A percentile compares a stretch with the other conserved stretches of the same genome.
Evolutionary conservation across 2,329 filamentous ascomycete species (phyloP).

Genomic region (Dactylella cylindrospora): DNA sequence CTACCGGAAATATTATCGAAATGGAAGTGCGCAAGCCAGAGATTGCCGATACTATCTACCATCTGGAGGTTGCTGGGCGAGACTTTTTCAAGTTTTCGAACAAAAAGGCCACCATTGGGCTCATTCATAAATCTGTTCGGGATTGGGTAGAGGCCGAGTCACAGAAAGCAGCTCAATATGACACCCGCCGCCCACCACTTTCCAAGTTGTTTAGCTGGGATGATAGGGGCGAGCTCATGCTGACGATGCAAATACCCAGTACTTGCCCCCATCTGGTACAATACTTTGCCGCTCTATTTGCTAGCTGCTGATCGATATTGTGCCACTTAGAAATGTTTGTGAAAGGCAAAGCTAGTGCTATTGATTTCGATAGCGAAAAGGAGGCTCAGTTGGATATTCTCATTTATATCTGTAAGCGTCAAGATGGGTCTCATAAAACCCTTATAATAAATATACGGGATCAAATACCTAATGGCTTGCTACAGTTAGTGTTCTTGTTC

Average conservation of each 20-base stretch:
- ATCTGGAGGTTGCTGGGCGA: constrained; percentile 17
- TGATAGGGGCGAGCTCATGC: constrained; percentile 18
- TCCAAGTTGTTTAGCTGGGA: constrained; percentile 6
- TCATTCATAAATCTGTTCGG: constrained; percentile 29
- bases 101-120: constrained; percentile 9
- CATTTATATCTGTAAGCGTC: constrained; percentile 18
- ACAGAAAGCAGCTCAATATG: constrained; percentile 9
- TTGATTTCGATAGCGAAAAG: constrained; percentile 6
- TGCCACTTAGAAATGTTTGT: constrained; percentile 16
- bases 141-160: constrained; percentile 34
- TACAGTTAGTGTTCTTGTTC: no score
- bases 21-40: constrained; percentile 20
- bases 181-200: not conserved
- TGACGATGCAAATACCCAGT: constrained; percentile 36
- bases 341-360: constrained; percentile 7
- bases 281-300: no score
- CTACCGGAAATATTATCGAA: constrained; percentile 7
- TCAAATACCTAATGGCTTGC: no score
- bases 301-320: no score
- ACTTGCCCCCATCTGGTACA: no score
- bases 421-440: no score
- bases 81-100: constrained; percentile 33
- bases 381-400: constrained; percentile 10
- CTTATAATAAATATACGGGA: no score
- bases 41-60: constrained; percentile 21